These are phyloP conservation scores for Stagonosporopsis rhizophila DNA, from an alignment of 2,329 filamentous ascomycete species.

Conservation along the genomic window DNA sequence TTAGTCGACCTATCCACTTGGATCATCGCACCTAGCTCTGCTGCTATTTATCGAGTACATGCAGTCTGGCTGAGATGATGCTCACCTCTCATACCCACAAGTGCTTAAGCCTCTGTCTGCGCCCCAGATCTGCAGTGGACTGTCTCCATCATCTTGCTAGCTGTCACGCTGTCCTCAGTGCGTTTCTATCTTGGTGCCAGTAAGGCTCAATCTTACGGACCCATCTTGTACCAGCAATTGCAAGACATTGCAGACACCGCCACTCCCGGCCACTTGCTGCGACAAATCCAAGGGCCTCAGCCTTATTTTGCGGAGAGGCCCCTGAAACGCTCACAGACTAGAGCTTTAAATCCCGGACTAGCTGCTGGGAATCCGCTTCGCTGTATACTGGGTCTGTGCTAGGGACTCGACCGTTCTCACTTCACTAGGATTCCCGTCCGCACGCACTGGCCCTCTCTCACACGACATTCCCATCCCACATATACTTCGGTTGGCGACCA, in stretches of 20 bases:
- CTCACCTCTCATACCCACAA: slow-evolving; percentile 32
- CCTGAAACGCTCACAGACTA: slow-evolving; percentile 42
- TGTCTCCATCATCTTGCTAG: slow-evolving; percentile 16
- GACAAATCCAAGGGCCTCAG: slow-evolving; percentile 39
- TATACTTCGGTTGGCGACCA: slow-evolving; percentile 31
- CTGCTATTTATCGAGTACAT: slow-evolving; percentile 24
- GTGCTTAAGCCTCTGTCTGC: slow-evolving; percentile 34
- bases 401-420: slow-evolving; percentile 41
- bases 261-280: slow-evolving; percentile 45
- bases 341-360: slow-evolving; percentile 42
- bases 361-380: slow-evolving; percentile 34
- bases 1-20: slow-evolving; percentile 33
- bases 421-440: slow-evolving; percentile 33
- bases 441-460: slow-evolving; percentile 41
- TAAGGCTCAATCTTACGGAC: slow-evolving; percentile 37
- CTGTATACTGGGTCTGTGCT: slow-evolving; percentile 39
- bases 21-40: slow-evolving; percentile 27
- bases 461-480: slow-evolving; percentile 39
- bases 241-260: slow-evolving; percentile 47
- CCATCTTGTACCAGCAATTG: slow-evolving; percentile 40
- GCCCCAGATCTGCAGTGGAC: slow-evolving; percentile 37
- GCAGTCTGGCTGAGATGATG: slow-evolving; percentile 31
- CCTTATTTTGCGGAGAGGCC: slow-evolving; percentile 46
- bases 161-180: slow-evolving; percentile 21
- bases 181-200: slow-evolving; percentile 38